These are phyloP conservation scores for Atractiella rhizophila DNA, from an alignment of 768 basidiomycete genomes.

Conservation along the genomic window DNA sequence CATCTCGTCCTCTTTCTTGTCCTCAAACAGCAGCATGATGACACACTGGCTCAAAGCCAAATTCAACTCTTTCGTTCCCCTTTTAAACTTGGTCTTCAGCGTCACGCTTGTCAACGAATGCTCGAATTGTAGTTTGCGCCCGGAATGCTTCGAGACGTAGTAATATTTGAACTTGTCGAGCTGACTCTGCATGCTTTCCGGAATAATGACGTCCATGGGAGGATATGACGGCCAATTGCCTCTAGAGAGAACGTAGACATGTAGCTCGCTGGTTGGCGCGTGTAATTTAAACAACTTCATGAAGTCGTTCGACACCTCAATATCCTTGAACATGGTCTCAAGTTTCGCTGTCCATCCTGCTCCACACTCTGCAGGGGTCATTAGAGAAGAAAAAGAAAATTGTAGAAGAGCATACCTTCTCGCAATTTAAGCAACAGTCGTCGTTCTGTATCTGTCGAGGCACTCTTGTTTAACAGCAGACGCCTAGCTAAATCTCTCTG, in stretches of 20 bases:
- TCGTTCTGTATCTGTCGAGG: slow-evolving; percentile 65
- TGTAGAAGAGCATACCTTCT: slow-evolving; percentile 31
- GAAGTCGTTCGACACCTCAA: slow-evolving; percentile 34
- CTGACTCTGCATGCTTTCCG: slow-evolving; percentile 42
- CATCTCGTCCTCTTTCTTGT: slow-evolving; percentile 25
- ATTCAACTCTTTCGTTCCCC: slow-evolving; percentile 53
- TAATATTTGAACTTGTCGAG: slow-evolving; percentile 38
- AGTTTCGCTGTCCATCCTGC: slow-evolving; percentile 71
- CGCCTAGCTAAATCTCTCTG: slow-evolving; percentile 68
- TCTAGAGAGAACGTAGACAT: slow-evolving; percentile 58
- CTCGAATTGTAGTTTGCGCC: slow-evolving; percentile 56
- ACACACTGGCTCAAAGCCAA: slow-evolving; percentile 74
- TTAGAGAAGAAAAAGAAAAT: background rate
- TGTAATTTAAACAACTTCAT: slow-evolving; percentile 41
- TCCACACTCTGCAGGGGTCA: slow-evolving; percentile 44
- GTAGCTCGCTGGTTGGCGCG: slow-evolving; percentile 28
- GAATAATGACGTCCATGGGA: slow-evolving; percentile 27
- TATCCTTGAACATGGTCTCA: slow-evolving; percentile 44
- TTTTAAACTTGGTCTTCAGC: slow-evolving; percentile 41
- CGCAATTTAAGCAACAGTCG: slow-evolving; percentile 62
- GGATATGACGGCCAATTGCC: slow-evolving; percentile 49
- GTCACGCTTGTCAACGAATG: slow-evolving; percentile 64
- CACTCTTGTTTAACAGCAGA: slow-evolving; percentile 54
- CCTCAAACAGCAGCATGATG: slow-evolving; percentile 68
- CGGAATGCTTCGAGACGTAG: slow-evolving; percentile 55